phyloP scores from a whole-genome alignment of 257 asterid species.

The Cynanchum wilfordii region DNA sequence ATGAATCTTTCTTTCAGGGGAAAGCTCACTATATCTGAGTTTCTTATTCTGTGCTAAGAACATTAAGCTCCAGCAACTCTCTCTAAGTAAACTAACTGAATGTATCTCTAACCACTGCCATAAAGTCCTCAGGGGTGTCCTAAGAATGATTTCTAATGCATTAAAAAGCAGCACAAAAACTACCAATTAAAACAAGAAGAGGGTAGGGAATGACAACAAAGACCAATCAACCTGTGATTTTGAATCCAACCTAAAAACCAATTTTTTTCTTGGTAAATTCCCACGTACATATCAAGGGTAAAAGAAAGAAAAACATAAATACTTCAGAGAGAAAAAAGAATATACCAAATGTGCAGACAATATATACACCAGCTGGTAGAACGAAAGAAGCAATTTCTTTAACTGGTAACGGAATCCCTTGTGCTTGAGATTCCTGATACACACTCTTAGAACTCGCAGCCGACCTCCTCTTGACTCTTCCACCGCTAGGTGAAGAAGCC shows the following conservation, averaged over 20 bases:
- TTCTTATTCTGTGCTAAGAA: too few species aligned
- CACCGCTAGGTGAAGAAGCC: constrained; percentile 33
- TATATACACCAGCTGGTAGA: constrained; percentile 70
- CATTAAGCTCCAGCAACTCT: not conserved
- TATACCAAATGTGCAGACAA: constrained; percentile 71
- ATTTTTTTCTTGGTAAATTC: too few species aligned
- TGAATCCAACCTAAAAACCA: not conserved
- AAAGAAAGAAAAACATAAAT: not conserved
- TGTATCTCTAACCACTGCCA: not conserved
- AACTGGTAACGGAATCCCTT: constrained; percentile 42
- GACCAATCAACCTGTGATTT: not conserved
- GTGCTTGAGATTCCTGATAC: constrained; percentile 60
- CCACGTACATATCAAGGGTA: not conserved
- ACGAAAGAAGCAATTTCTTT: constrained; percentile 46
- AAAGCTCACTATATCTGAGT: not conserved
- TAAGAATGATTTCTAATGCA: not conserved
- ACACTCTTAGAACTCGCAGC: constrained; percentile 47
- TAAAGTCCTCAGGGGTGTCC: not conserved
- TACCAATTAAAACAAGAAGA: not conserved
- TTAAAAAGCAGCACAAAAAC: not conserved
- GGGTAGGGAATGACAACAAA: not conserved
- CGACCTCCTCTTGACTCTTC: constrained; percentile 45
- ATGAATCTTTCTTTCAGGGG: not conserved
- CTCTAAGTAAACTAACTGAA: not conserved
- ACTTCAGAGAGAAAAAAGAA: not conserved